A percentile compares a stretch with the other conserved stretches of the same genome.
These are phyloP conservation scores for Vickermania spadyakhi DNA, from an alignment of 208 protist species.

Conservation along the genomic window DNA sequence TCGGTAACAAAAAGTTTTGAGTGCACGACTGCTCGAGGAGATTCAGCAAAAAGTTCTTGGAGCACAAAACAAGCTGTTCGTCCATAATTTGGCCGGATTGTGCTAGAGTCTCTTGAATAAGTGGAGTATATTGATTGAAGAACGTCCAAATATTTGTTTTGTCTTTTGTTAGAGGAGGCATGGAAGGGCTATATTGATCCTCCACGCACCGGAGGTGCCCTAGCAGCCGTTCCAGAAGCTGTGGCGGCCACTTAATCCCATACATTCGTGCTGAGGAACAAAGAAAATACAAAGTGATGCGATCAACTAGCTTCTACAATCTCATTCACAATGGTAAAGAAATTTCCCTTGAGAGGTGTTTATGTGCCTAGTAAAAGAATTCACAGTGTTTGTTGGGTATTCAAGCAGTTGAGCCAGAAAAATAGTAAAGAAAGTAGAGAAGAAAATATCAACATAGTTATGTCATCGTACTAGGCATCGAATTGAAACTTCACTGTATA, in stretches of 20 bases:
- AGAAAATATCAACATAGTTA: too few relatives aligned
- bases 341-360: too few relatives aligned
- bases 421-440: too few relatives aligned
- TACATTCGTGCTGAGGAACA: too few relatives aligned
- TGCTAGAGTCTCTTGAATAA: neutral
- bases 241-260: conserved; percentile 40
- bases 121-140: conserved; percentile 21
- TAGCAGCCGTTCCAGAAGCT: conserved; percentile 29
- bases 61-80: conserved; percentile 28
- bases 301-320: too few relatives aligned
- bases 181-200: conserved; percentile 28
- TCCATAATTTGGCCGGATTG: conserved; percentile 10
- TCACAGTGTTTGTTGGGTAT: too few relatives aligned
- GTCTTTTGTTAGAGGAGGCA: conserved; percentile 24
- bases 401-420: too few relatives aligned
- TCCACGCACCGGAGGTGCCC: conserved; percentile 53
- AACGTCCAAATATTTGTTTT: conserved; percentile 40
- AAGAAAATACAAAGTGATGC: too few relatives aligned
- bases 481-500: too few relatives aligned
- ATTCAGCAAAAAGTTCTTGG: conserved; percentile 41
- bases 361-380: too few relatives aligned
- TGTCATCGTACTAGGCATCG: too few relatives aligned
- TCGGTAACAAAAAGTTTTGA: conserved; percentile 47
- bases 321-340: too few relatives aligned
- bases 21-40: conserved; percentile 68